Conservation (phyloP, 768 basidiomycete species). For the Gymnopilus junonius region DNA sequence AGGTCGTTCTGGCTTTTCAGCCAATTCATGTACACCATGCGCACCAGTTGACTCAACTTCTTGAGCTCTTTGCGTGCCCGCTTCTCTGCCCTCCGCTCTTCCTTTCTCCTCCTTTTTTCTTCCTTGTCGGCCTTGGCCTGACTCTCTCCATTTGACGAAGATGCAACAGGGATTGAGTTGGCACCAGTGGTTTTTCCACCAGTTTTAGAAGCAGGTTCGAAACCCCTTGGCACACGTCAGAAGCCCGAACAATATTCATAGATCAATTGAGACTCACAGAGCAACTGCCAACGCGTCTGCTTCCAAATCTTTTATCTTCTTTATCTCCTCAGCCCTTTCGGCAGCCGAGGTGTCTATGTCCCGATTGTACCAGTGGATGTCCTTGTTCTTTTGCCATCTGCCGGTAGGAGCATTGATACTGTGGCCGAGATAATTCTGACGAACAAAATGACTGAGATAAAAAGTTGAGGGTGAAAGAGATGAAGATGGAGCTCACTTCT, state of each 20-base stretch:
- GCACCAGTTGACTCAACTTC: constrained; percentile 38
- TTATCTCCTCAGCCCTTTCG: constrained; percentile 73
- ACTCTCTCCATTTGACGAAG: constrained; percentile 21
- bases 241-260: not conserved
- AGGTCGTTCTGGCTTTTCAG: constrained; percentile 23
- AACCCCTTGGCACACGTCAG: constrained; percentile 55
- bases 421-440: constrained; percentile 94
- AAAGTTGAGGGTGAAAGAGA: not conserved
- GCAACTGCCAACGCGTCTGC: constrained; percentile 86
- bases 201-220: constrained; percentile 59
- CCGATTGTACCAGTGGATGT: constrained; percentile 93
- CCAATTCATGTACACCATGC: constrained; percentile 27
- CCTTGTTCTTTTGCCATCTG: constrained; percentile 97
- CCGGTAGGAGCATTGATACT: constrained; percentile 95
- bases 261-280: constrained; percentile 51
- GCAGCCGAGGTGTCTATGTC: constrained; percentile 49
- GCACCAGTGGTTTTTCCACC: constrained; percentile 23
- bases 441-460: not conserved
- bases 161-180: constrained; percentile 26
- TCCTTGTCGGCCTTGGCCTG: constrained; percentile 30
- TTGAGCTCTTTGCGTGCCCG: constrained; percentile 52
- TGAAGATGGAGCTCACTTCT: constrained; percentile 55
- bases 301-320: constrained; percentile 84
- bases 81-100: constrained; percentile 33
- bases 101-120: constrained; percentile 55